phyloP scores from a whole-genome alignment of 371 early-diverging fungal species.

The Lichtheimia ramosa region DNA sequence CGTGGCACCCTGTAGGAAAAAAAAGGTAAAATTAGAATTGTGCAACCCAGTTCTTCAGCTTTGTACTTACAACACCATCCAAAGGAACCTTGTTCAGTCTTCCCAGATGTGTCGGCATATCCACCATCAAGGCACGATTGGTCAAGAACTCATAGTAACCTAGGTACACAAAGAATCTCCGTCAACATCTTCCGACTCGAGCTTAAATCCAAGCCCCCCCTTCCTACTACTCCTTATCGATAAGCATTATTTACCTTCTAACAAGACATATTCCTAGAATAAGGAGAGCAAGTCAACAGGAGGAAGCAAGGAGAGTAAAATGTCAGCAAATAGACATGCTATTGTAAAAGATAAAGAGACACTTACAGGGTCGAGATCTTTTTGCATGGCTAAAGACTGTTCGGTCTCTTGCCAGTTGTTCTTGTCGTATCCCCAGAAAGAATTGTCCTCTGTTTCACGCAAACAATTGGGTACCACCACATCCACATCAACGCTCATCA shows the following conservation, averaged over 20 bases:
- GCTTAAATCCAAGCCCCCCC: neutral
- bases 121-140: slow-evolving; percentile 42
- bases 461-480: slow-evolving; percentile 63
- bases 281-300: neutral
- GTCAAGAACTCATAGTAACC: slow-evolving; percentile 49
- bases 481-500: slow-evolving; percentile 54
- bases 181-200: slow-evolving; percentile 1
- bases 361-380: slow-evolving; percentile 39
- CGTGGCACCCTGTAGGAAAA: slow-evolving; percentile 31
- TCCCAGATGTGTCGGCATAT: slow-evolving; percentile 44
- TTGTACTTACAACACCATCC: slow-evolving; percentile 40
- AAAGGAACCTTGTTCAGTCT: slow-evolving; percentile 32
- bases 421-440: slow-evolving; percentile 65
- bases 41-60: neutral
- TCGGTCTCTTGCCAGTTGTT: slow-evolving; percentile 73
- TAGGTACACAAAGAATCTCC: slow-evolving; percentile 10
- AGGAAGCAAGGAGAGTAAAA: neutral
- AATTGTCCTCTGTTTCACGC: slow-evolving; percentile 41
- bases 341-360: neutral
- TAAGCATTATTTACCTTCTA: slow-evolving; percentile 31
- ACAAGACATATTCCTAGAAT: slow-evolving; percentile 29
- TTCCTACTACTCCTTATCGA: slow-evolving; percentile 7
- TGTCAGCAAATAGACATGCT: neutral
- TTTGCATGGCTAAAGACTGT: slow-evolving; percentile 50
- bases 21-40: neutral